Evolutionary conservation across 495 filamentous ascomycete species (phyloP).

Genomic region (Penicillium cataractarum): DNA sequence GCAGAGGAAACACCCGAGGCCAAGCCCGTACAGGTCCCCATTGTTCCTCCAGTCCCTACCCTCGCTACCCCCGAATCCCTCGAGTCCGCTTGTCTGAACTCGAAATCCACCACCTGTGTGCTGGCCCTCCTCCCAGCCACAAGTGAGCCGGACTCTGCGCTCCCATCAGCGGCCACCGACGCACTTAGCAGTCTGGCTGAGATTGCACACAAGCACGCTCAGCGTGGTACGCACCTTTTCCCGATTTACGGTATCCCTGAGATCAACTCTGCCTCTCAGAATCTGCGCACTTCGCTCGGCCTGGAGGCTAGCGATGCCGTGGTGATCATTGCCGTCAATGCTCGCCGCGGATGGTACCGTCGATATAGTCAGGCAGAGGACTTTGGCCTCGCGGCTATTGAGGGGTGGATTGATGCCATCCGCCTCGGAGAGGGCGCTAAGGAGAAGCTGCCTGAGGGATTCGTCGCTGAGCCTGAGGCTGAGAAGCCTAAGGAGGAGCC

Average conservation of each 20-base stretch:
- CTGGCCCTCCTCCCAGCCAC: constrained; percentile 71
- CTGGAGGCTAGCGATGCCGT: constrained; percentile 50
- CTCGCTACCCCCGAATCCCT: constrained; percentile 62
- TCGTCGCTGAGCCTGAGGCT: constrained; percentile 57
- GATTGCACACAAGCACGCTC: constrained; percentile 71
- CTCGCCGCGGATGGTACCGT: constrained; percentile 82
- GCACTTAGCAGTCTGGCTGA: constrained; percentile 71
- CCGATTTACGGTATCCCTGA: constrained; percentile 78
- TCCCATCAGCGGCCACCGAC: constrained; percentile 45
- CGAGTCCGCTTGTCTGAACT: constrained; percentile 68
- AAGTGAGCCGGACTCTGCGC: constrained; percentile 51
- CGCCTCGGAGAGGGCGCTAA: constrained; percentile 83
- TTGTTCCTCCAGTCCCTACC: constrained; percentile 50
- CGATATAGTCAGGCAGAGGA: constrained; percentile 60
- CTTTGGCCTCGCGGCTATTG: constrained; percentile 63
- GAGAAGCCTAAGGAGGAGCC: constrained; percentile 47
- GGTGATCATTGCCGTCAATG: constrained; percentile 82
- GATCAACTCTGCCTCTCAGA: constrained; percentile 58
- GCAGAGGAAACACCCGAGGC: constrained; percentile 40
- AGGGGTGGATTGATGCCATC: constrained; percentile 87
- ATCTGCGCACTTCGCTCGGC: constrained; percentile 63
- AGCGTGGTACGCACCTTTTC: constrained; percentile 69
- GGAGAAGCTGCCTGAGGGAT: constrained; percentile 74
- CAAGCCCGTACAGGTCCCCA: constrained; percentile 53
- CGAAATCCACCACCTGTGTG: constrained; percentile 82